Percentiles rank a stretch among this genome's conserved stretches.
Conservation (phyloP, 2,329 filamentous ascomycete species). For the Pseudocercospora fuligena region DNA sequence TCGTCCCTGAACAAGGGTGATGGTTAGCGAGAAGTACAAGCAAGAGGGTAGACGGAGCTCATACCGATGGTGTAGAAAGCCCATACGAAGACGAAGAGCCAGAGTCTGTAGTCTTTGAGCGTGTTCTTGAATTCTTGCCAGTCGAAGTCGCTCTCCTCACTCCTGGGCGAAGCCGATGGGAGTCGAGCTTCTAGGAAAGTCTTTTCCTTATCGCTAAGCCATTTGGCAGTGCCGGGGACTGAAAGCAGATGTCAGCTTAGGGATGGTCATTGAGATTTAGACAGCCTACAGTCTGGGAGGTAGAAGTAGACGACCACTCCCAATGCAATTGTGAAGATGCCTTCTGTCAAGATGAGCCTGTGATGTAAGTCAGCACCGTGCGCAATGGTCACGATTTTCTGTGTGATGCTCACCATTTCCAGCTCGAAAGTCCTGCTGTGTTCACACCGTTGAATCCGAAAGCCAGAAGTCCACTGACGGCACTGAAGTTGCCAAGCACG, state of each 20-base stretch:
- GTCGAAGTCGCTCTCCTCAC: neutral
- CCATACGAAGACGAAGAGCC: constrained; percentile 3
- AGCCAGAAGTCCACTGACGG: constrained; percentile 50
- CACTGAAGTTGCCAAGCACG: constrained; percentile 47
- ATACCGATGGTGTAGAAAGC: neutral
- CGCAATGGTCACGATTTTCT: neutral
- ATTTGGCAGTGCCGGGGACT: constrained; percentile 34
- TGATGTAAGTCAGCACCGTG: neutral
- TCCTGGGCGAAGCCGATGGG: neutral
- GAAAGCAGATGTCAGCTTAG: neutral
- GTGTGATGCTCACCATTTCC: neutral
- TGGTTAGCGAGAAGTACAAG: neutral
- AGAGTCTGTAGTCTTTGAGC: neutral
- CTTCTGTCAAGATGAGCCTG: constrained; percentile 42
- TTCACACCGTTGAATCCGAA: constrained; percentile 44
- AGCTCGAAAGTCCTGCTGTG: neutral
- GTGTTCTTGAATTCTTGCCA: constrained; percentile 2
- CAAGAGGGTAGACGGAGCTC: no score
- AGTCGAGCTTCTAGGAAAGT: neutral
- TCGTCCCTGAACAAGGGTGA: neutral
- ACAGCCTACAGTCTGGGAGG: constrained; percentile 57
- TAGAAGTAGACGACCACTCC: constrained; percentile 58
- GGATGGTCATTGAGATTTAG: neutral
- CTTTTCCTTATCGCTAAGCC: neutral
- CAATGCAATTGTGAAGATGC: constrained; percentile 52